These are phyloP conservation scores for Trifolium repens DNA, from an alignment of 306 rosid genomes.

Conservation along the genomic window DNA sequence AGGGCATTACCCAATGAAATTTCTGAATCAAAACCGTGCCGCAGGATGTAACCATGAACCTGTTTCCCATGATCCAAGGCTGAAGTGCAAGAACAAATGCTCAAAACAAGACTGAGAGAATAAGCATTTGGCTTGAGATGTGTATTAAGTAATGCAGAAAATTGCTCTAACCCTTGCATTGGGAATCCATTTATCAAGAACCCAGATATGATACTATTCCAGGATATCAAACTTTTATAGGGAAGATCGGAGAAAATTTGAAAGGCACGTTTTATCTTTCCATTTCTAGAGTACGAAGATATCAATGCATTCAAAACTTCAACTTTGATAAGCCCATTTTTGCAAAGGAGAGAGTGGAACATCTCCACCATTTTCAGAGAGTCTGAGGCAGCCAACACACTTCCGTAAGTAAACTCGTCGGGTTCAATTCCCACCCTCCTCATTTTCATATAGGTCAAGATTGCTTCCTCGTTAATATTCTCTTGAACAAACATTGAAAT, in stretches of 20 bases:
- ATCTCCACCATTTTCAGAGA: constrained; percentile 52
- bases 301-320: constrained; percentile 69
- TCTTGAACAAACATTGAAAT: constrained; percentile 60
- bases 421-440: constrained; percentile 57
- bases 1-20: constrained; percentile 64
- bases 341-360: constrained; percentile 59
- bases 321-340: constrained; percentile 56
- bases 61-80: constrained; percentile 70
- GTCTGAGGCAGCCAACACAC: constrained; percentile 61
- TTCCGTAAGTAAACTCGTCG: constrained; percentile 77
- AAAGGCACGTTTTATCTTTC: constrained; percentile 54
- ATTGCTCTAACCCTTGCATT: constrained; percentile 59
- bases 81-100: constrained; percentile 68
- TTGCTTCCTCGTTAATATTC: constrained; percentile 51
- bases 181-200: constrained; percentile 60
- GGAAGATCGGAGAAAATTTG: constrained; percentile 51
- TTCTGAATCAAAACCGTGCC: constrained; percentile 52
- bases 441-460: constrained; percentile 59
- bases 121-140: constrained; percentile 61
- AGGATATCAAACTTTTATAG: constrained; percentile 65
- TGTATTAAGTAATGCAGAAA: constrained; percentile 53
- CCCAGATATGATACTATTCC: constrained; percentile 75
- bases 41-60: constrained; percentile 66
- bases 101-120: constrained; percentile 67
- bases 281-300: constrained; percentile 66